phyloP scores from a whole-genome alignment of 1,284 basidiomycete species.

The Athelia psychrophila region DNA sequence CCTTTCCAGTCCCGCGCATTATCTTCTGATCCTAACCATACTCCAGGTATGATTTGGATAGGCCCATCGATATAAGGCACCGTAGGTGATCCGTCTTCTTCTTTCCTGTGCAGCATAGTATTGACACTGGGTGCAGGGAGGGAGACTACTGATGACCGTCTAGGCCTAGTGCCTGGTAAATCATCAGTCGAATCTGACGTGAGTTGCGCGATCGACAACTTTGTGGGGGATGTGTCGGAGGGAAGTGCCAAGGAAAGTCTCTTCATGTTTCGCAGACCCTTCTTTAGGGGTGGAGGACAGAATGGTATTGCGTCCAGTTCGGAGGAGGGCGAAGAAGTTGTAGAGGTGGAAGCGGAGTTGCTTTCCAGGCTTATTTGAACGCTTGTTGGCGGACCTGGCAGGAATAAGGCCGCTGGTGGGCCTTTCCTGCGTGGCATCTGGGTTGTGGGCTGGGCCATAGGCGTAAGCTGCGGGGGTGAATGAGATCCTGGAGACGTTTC shows the following conservation, averaged over 20 bases:
- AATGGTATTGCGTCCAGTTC: slow-evolving; percentile 43
- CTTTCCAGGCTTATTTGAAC: slow-evolving; percentile 47
- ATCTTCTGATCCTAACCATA: slow-evolving; percentile 94
- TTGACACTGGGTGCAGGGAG: slow-evolving; percentile 50
- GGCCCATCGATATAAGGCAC: slow-evolving; percentile 85
- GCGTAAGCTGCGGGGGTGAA: slow-evolving; percentile 22
- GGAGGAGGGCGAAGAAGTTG: slow-evolving; percentile 50
- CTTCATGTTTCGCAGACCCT: slow-evolving; percentile 66
- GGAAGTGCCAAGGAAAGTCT: slow-evolving; percentile 68
- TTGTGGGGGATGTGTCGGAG: slow-evolving; percentile 55
- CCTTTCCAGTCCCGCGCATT: slow-evolving; percentile 80
- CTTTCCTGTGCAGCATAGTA: slow-evolving; percentile 56
- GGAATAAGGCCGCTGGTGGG: slow-evolving; percentile 56
- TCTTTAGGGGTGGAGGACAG: slow-evolving; percentile 38
- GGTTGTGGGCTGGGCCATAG: slow-evolving; percentile 22
- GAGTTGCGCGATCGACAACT: slow-evolving; percentile 23
- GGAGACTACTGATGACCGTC: slow-evolving; percentile 65
- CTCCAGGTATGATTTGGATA: slow-evolving; percentile 82
- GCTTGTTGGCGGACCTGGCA: slow-evolving; percentile 48
- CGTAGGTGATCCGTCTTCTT: slow-evolving; percentile 60
- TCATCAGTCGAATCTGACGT: slow-evolving; percentile 20
- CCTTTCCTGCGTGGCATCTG: slow-evolving; percentile 49
- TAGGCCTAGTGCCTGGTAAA: slow-evolving; percentile 29
- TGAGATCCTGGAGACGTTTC: not conserved
- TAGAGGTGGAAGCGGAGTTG: slow-evolving; percentile 46